Conservation (phyloP, 139 green algal species). For the Yamagishiella unicocca region DNA sequence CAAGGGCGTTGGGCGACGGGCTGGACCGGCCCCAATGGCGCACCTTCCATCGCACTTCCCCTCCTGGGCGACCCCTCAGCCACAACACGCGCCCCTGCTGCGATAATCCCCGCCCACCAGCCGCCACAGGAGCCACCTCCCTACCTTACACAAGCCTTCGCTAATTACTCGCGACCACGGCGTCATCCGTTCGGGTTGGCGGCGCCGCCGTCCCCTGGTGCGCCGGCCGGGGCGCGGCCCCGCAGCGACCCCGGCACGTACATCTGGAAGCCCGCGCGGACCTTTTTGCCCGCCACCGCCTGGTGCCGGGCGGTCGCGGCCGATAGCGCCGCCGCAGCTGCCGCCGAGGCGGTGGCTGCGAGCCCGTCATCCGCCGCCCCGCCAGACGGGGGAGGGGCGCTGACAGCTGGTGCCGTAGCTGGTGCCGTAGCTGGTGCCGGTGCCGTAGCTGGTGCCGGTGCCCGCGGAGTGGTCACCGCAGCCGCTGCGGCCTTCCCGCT, state of each 20-base stretch:
- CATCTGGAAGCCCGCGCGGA: constrained; percentile 44
- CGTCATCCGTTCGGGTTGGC: constrained; percentile 11
- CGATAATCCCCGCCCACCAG: too few relatives aligned
- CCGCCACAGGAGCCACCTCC: too few relatives aligned
- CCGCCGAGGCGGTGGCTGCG: constrained; percentile 4
- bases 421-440: background rate
- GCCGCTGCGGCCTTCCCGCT: background rate
- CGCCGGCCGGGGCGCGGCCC: background rate
- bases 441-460: background rate
- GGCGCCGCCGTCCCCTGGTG: background rate
- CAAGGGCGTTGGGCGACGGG: too few relatives aligned
- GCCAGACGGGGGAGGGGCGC: background rate
- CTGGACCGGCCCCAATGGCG: too few relatives aligned
- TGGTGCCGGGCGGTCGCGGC: too few relatives aligned
- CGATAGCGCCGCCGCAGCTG: background rate
- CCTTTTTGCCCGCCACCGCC: background rate
- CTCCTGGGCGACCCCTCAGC: too few relatives aligned
- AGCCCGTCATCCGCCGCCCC: background rate
- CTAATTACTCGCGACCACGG: too few relatives aligned
- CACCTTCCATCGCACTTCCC: too few relatives aligned
- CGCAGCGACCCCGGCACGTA: constrained; percentile 36
- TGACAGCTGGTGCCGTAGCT: background rate
- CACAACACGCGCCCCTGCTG: too few relatives aligned
- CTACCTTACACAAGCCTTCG: too few relatives aligned
- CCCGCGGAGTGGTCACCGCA: background rate